These are phyloP conservation scores for Coprinopsis strossmayeri DNA, from an alignment of 768 basidiomycete species.

Conservation along the genomic window DNA sequence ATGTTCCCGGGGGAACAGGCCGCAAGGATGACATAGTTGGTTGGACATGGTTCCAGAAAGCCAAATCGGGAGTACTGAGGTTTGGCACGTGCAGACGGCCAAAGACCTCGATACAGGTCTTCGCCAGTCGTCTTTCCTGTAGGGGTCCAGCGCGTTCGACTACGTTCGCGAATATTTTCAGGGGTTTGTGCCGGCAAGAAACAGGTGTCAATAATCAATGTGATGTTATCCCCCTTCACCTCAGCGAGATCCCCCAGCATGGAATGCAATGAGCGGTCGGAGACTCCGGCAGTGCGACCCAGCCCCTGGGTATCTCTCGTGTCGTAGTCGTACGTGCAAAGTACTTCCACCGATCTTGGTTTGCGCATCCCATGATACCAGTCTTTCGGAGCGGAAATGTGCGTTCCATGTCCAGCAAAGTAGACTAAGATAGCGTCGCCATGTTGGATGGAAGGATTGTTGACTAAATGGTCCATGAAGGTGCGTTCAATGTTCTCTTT, in stretches of 20 bases:
- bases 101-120: constrained; percentile 50
- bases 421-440: constrained; percentile 65
- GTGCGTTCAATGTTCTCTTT: constrained; percentile 53
- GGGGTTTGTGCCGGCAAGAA: constrained; percentile 40
- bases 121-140: constrained; percentile 46
- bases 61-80: constrained; percentile 30
- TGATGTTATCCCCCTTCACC: constrained; percentile 64
- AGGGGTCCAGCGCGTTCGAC: constrained; percentile 53
- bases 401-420: constrained; percentile 71
- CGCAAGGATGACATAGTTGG: constrained; percentile 48
- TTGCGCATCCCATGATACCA: constrained; percentile 46
- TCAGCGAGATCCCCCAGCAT: constrained; percentile 51
- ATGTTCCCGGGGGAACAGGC: constrained; percentile 50
- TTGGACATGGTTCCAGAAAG: constrained; percentile 34
- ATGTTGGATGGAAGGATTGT: constrained; percentile 50
- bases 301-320: constrained; percentile 34
- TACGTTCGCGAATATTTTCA: constrained; percentile 36
- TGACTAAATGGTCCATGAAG: constrained; percentile 56
- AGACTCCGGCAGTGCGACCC: constrained; percentile 49
- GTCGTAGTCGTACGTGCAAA: constrained; percentile 66
- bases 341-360: constrained; percentile 39
- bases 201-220: constrained; percentile 60
- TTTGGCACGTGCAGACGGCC: constrained; percentile 40
- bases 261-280: constrained; percentile 57
- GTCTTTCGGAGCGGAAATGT: constrained; percentile 44